Evolutionary conservation across 176 grass and related monocot genomes (phyloP), one percentile per base, ranked within the genome.

Genomic region (Avena sativa): DNA sequence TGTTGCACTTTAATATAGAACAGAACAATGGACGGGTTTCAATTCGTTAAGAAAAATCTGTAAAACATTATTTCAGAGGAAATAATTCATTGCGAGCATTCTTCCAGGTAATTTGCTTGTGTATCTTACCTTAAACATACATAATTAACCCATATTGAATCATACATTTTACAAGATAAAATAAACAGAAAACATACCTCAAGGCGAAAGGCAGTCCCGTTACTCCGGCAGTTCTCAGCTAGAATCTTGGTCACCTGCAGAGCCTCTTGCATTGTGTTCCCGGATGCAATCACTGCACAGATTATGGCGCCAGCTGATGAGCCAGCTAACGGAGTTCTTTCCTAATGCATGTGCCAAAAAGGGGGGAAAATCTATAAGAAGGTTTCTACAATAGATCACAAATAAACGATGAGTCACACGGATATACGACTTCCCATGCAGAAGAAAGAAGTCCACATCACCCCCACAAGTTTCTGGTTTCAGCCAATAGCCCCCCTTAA

Each of bases 241-340:
- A 98, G 86, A 74, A 83, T 71, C 84, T 98, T 98, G 74, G 93
- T 95, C 84, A 91, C 88, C 72, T 86, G 74, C 52, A 95, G 79
- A 55, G 93, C 92, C 67, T 98, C 93, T 90, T 94, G 86, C 96
- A 95, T 98, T 83, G 91, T 91, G 15, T 95, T 89, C 51, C 92
- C 93, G 9, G 90, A 98, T 79, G 96, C 96, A 89, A 98, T 91
- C 46, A 98, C 93, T n/a, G 90, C 96, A 95, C 93, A 98, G 43
- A 98, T 88, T 92, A 98, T 93, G 6, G 96, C 96, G 84, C 96
- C 96, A 91, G 96, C 96, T 88, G 96, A 98, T 72, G 96, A 95
- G 68, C 93, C 96, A 88, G 96, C 93, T 88, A 98, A 91, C 78
- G 93, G 93, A 23, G 96, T 98, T 71, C 58, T 95, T 88, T 98